These are phyloP conservation scores for Annulohypoxylon nitens DNA, from an alignment of 495 filamentous ascomycete species.

Conservation along the genomic window DNA sequence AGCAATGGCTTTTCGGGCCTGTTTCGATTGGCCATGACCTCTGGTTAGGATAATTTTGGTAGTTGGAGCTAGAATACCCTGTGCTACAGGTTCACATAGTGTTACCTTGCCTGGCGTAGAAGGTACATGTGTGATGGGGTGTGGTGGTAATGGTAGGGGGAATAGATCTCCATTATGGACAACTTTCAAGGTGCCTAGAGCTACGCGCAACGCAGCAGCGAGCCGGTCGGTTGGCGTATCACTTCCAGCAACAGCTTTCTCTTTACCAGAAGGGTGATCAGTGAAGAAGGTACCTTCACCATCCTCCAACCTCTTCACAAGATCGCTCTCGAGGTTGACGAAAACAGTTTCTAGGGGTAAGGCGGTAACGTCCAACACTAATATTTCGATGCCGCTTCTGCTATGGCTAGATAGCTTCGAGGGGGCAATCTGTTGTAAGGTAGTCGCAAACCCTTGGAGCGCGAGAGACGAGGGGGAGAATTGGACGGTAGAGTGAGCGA, in stretches of 20 bases:
- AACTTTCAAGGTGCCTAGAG: constrained; percentile 75
- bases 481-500: constrained; percentile 79
- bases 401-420: constrained; percentile 72
- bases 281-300: constrained; percentile 69
- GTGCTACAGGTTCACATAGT: constrained; percentile 81
- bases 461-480: constrained; percentile 85
- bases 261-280: constrained; percentile 57
- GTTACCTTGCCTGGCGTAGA: constrained; percentile 85
- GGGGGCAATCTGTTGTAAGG: constrained; percentile 69
- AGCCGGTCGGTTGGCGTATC: constrained; percentile 73
- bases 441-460: constrained; percentile 78
- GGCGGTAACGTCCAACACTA: constrained; percentile 83
- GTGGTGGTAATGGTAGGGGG: constrained; percentile 83
- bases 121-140: constrained; percentile 88
- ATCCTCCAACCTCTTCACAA: constrained; percentile 68
- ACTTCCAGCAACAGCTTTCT: constrained; percentile 44
- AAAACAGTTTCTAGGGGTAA: constrained; percentile 85
- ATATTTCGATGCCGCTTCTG: constrained; percentile 78
- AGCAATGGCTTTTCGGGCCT: constrained; percentile 48
- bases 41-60: constrained; percentile 77
- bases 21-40: constrained; percentile 64
- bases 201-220: constrained; percentile 81
- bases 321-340: constrained; percentile 84
- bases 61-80: constrained; percentile 79
- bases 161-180: constrained; percentile 88